Base-by-base conservation (phyloP, 2,329 filamentous ascomycete genomes). In the Teratosphaeriaceae sp. region DNA sequence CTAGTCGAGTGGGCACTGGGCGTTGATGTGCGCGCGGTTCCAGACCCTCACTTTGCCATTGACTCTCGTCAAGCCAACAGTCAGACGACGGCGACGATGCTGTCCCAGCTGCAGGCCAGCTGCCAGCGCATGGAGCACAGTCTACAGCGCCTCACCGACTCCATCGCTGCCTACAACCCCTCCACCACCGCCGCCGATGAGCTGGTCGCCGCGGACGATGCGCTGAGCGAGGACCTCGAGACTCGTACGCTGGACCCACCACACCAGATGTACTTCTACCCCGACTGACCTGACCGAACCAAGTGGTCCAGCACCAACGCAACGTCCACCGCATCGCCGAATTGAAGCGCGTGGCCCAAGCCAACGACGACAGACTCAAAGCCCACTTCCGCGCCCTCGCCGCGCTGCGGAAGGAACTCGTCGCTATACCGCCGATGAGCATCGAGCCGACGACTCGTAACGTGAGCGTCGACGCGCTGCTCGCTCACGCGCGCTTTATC, bases 91-190 rank as follows among this genome's bases (percentile, higher is more conserved):
- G 31, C 20, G 5, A 34, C 19, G 9, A 73, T 73, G 69, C 63
- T 68, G 42, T 56, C 59, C 38, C 47, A 66, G 22, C 63, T 73
- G 23, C 63, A 67, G 22, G 52, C 58, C 12, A 68, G 65, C 47
- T 72, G 71, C 47, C 60, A 68, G 51, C 65, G 69, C 46, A 59
- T 74, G 33, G 69, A 74, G 44, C 59, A 62, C 40, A 68, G 68
- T 4, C 70, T 94, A 16, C 74, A 76, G 11, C 79, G 71, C 21
- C 71, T 94, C 24, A 82, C 88, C 53, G 84, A 88, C 61, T 89
- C 85, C 0, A 84, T 94, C 49, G 75, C 85, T 5, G 85, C 87
- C 51, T 90, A 89, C 66, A 87, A 88, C 56, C 86, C 87, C 0
- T 85, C 83, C 5, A 69, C 77, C 3, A 65, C 72, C 26, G 78